phyloP scores from a whole-genome alignment of 2,329 filamentous ascomycete species.

The Epichloe uncinata region DNA sequence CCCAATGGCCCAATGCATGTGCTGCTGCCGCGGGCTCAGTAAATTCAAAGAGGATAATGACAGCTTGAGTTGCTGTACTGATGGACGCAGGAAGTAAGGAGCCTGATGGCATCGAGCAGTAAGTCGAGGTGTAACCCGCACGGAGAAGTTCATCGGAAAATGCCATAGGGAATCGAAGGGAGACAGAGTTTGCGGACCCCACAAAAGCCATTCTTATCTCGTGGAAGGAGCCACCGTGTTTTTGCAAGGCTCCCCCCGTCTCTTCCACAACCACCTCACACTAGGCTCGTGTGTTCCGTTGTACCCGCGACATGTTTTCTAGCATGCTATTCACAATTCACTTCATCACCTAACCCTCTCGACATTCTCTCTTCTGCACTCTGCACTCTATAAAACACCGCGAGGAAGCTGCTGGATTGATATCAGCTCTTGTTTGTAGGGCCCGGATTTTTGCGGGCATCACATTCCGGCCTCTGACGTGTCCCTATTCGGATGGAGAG shows the following conservation, averaged over 20 bases:
- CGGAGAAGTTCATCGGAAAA: no score
- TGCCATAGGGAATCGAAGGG: background rate
- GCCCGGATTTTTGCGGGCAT: no score
- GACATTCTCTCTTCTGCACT: background rate
- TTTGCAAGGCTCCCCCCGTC: background rate
- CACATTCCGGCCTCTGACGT: no score
- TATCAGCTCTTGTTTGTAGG: no score
- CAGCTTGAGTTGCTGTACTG: no score
- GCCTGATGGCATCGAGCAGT: no score
- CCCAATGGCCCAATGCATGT: background rate
- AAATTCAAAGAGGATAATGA: no score
- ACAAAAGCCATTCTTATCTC: background rate
- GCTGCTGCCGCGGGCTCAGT: background rate
- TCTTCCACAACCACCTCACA: background rate
- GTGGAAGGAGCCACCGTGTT: background rate
- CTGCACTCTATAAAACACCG: background rate
- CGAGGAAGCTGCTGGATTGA: background rate
- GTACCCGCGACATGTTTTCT: background rate
- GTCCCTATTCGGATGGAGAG: no score
- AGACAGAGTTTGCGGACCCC: background rate
- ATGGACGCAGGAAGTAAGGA: no score
- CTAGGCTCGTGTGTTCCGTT: background rate
- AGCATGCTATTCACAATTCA: background rate
- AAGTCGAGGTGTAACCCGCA: no score
- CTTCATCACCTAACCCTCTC: background rate